Evolutionary conservation across 768 basidiomycete genomes (phyloP).

Genomic region (Kockovaella imperatae): DNA sequence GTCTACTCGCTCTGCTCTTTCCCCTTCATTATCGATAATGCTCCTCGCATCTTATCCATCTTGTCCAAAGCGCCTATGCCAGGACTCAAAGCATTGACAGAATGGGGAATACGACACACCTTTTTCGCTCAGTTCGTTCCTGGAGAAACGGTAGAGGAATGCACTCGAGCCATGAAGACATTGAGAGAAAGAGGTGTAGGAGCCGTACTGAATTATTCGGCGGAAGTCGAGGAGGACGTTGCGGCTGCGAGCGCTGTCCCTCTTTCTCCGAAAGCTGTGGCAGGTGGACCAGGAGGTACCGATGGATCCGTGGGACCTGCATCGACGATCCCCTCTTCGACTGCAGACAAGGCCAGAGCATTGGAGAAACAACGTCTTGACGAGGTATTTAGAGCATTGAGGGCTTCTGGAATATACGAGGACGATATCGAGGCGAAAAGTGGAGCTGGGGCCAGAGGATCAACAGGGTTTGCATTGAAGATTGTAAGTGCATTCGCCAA

Average conservation of each 20-base stretch:
- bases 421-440: slow-evolving; percentile 45
- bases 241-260: slow-evolving; percentile 1
- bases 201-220: slow-evolving; percentile 70
- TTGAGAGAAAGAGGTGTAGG: slow-evolving; percentile 67
- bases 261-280: background rate
- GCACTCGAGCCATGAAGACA: slow-evolving; percentile 57
- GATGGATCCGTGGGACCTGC: slow-evolving; percentile 4
- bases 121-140: slow-evolving; percentile 92
- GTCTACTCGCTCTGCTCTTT: slow-evolving; percentile 76
- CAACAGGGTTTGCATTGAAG: slow-evolving; percentile 60
- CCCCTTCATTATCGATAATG: slow-evolving; percentile 65
- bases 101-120: slow-evolving; percentile 63
- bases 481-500: slow-evolving; percentile 61
- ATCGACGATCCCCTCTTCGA: background rate
- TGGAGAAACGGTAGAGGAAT: slow-evolving; percentile 66
- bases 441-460: slow-evolving; percentile 62
- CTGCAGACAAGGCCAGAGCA: slow-evolving; percentile 30
- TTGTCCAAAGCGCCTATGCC: slow-evolving; percentile 53
- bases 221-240: slow-evolving; percentile 71
- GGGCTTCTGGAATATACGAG: slow-evolving; percentile 76
- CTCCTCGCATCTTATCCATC: slow-evolving; percentile 58
- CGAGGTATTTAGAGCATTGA: slow-evolving; percentile 69
- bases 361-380: slow-evolving; percentile 59
- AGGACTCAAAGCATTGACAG: slow-evolving; percentile 56
- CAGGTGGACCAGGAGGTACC: background rate